Percentiles rank a stretch among this genome's conserved stretches.
Conservation (phyloP, 2,329 filamentous ascomycete genomes). For the Alternaria incomplexa region DNA sequence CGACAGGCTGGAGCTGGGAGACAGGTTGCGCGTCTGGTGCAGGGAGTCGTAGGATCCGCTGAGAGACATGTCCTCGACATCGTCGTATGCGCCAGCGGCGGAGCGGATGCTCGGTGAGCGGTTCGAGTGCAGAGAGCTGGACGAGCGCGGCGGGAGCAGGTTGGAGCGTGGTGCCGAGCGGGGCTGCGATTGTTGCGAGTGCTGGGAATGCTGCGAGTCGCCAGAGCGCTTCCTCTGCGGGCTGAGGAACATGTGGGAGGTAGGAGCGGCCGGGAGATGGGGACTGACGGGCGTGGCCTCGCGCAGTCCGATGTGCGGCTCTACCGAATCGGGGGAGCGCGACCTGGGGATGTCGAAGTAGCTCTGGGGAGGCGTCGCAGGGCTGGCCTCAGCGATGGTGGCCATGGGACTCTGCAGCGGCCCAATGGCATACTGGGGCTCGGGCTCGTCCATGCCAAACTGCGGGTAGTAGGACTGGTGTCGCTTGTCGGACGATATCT, state of each 20-base stretch:
- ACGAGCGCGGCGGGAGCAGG: slow-evolving; percentile 51
- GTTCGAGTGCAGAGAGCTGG: slow-evolving; percentile 38
- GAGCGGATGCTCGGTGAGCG: slow-evolving; percentile 56
- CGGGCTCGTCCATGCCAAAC: slow-evolving; percentile 39
- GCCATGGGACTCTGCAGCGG: slow-evolving; percentile 42
- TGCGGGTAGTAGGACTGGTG: slow-evolving; percentile 48
- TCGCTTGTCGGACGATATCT: slow-evolving; percentile 28
- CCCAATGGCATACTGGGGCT: slow-evolving; percentile 31
- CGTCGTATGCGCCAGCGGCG: slow-evolving; percentile 62
- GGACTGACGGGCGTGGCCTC: slow-evolving; percentile 52
- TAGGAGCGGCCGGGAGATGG: slow-evolving; percentile 37
- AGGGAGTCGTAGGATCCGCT: slow-evolving; percentile 68
- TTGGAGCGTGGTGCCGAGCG: slow-evolving; percentile 33
- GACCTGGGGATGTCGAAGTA: slow-evolving; percentile 57
- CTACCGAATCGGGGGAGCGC: slow-evolving; percentile 53
- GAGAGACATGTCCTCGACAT: slow-evolving; percentile 71
- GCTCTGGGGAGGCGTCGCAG: slow-evolving; percentile 34
- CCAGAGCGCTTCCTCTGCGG: slow-evolving; percentile 49
- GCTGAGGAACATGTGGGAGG: slow-evolving; percentile 43
- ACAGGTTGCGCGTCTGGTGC: slow-evolving; percentile 72
- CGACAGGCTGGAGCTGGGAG: slow-evolving; percentile 70
- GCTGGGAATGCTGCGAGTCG: slow-evolving; percentile 41
- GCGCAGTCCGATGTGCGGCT: slow-evolving; percentile 50
- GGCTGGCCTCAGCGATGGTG: slow-evolving; percentile 44
- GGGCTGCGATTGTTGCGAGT: slow-evolving; percentile 23